phyloP scores from a whole-genome alignment of 129 eudicot species.

The Ambrosia artemisiifolia region DNA sequence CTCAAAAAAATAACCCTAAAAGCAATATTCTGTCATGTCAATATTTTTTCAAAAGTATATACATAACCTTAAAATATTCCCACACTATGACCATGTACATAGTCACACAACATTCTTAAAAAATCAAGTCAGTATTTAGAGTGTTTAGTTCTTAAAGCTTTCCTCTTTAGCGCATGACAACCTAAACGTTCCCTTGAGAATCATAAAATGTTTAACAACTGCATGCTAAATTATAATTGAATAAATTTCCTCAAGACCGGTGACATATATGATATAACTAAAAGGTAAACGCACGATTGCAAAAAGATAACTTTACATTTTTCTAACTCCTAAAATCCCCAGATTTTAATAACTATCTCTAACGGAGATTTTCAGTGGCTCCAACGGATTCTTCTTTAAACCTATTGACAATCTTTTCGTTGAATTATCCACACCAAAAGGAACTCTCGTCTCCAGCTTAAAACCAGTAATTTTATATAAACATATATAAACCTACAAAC shows the following conservation, averaged over 20 bases:
- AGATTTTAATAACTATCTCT: neutral
- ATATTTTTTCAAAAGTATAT: neutral
- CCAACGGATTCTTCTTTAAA: neutral
- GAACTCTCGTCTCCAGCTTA: slow-evolving; percentile 4
- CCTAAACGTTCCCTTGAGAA: slow-evolving; percentile 7
- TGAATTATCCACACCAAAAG: slow-evolving; percentile 6
- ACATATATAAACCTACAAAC: neutral
- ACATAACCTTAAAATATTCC: slow-evolving; percentile 11
- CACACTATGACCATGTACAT: neutral
- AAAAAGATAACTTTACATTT: neutral
- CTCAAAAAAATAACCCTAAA: neutral
- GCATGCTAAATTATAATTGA: neutral
- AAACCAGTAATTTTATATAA: neutral
- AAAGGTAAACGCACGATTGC: neutral
- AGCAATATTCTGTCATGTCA: slow-evolving; percentile 11
- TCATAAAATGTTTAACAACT: neutral
- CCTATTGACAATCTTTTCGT: slow-evolving; percentile 3
- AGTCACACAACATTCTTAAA: slow-evolving; percentile 11
- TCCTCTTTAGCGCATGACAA: neutral
- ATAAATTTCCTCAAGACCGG: neutral
- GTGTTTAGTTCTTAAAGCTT: neutral
- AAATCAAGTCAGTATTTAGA: neutral
- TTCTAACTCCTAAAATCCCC: neutral
- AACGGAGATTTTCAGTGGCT: neutral
- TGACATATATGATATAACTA: neutral